Evolutionary conservation across 371 early-diverging fungal species (phyloP), one percentile per base, ranked within the genome.

Genomic region (Mucor mucedo): DNA sequence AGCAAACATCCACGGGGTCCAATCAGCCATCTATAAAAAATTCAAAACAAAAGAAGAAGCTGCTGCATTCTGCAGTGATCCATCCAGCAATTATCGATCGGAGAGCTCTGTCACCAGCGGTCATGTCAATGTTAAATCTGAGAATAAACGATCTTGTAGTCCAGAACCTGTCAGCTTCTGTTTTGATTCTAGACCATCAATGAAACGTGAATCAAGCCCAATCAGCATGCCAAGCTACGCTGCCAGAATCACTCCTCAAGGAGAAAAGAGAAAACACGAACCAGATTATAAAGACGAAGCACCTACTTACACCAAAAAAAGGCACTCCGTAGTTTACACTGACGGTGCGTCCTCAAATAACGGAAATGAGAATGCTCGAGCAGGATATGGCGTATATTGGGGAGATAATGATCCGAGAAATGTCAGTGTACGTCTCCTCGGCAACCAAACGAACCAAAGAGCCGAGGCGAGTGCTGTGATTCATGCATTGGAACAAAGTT

Each of bases 361-460:
- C 76, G 95, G 95, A 1, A 65, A 58, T 27, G 8, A 11, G 4
- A 64, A 74, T 7, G 90, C 92, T 3, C 65, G 74, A 11, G 95
- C 94, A 28, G 95, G 96, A 4, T 70, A 88, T 50, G 96, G 96
- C 5, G 91, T 94, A n/a, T 94, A 82, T 65, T 95, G 89, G 78
- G 93, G 91, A 11, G 74, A 73, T 2, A 68, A 79, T 54, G 92
- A 94, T 70, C 79, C 89, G 16, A 77, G 93, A 45, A 96, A 95
- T 74, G 65, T 88, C 21, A 88, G 89, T 33, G 89, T 80, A 55
- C 82, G 84, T 8, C 77, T 94, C 14, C 52, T 55, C 2, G 89
- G 89, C 0, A 69, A 73, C 16, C 93, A 92, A 60, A 95, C 95
- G 1, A 96, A 93, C 78, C 92, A 95, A 72, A 80, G 95, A 11